Percentiles rank a stretch among this genome's conserved stretches.
phyloP scores from a whole-genome alignment of 495 filamentous ascomycete genomes.

The Rusavskia elegans region DNA sequence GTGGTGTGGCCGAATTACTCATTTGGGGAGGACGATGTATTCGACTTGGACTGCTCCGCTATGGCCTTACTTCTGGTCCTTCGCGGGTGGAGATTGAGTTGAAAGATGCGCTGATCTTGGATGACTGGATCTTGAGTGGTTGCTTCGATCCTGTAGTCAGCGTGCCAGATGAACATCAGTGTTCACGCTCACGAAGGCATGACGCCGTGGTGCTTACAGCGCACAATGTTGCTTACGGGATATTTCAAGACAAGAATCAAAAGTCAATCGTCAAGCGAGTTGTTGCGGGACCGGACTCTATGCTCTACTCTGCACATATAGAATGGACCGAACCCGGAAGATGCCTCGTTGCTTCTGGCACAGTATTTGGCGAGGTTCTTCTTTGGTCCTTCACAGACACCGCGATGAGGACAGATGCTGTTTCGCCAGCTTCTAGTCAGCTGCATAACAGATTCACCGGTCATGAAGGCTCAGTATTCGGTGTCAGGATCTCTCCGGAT shows the following conservation, averaged over 20 bases:
- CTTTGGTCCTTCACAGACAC: conserved; percentile 55
- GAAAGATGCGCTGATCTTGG: conserved; percentile 20
- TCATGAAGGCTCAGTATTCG: conserved; percentile 90
- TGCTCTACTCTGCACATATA: conserved; percentile 74
- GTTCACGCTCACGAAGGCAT: conserved; percentile 7
- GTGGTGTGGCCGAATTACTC: conserved; percentile 14
- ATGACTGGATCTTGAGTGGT: conserved; percentile 80
- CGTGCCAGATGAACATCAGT: conserved; percentile 6
- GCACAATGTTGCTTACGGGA: conserved; percentile 57
- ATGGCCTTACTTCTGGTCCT: conserved; percentile 3
- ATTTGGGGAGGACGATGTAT: conserved; percentile 39
- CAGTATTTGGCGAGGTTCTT: conserved; percentile 84
- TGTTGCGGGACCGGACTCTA: conserved; percentile 59
- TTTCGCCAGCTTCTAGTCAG: conserved; percentile 11
- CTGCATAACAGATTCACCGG: conserved; percentile 65
- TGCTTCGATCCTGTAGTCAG: conserved; percentile 28
- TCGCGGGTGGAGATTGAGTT: background rate
- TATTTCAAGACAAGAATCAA: conserved; percentile 12
- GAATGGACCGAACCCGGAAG: conserved; percentile 35
- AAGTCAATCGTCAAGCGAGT: conserved; percentile 24
- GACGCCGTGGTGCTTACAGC: conserved; percentile 50
- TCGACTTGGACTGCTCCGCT: conserved; percentile 11
- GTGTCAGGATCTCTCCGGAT: conserved; percentile 56
- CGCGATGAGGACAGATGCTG: background rate
- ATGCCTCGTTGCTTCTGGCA: conserved; percentile 70